Conservation (phyloP, 2,329 filamentous ascomycete species). For the Beauveria varroae region DNA sequence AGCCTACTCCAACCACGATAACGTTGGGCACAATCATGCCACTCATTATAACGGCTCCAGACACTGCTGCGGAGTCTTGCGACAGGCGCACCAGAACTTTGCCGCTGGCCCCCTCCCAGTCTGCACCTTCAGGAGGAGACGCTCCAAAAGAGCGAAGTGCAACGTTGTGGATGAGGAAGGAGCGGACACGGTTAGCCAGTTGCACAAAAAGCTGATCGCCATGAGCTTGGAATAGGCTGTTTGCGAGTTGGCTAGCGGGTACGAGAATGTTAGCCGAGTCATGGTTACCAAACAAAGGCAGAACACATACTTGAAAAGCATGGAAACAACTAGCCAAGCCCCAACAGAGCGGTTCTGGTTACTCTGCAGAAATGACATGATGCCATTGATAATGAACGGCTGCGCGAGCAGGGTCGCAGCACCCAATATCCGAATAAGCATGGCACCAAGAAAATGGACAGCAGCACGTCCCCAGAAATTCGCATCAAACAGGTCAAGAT, state of each 20-base stretch:
- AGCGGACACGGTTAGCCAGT: neutral
- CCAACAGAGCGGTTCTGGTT: no score
- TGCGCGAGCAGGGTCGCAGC: no score
- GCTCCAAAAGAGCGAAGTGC: neutral
- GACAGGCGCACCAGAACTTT: neutral
- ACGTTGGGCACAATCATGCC: conserved; percentile 2
- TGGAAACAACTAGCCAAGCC: no score
- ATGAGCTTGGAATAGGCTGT: neutral
- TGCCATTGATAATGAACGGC: no score
- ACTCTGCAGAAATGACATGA: no score
- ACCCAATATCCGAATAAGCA: no score
- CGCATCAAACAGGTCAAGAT: no score
- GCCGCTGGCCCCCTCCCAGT: neutral
- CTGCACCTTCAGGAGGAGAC: neutral
- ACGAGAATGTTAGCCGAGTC: neutral
- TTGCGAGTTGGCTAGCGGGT: no score
- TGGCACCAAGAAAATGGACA: no score
- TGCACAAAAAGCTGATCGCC: neutral
- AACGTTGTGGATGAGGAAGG: neutral
- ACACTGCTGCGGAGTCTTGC: neutral
- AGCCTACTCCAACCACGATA: neutral
- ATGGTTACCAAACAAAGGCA: no score
- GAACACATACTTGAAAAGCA: no score
- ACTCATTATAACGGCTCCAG: neutral
- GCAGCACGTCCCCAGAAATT: no score